phyloP scores from a whole-genome alignment of 2,329 filamentous ascomycete species.

The Alternaria sp. region DNA sequence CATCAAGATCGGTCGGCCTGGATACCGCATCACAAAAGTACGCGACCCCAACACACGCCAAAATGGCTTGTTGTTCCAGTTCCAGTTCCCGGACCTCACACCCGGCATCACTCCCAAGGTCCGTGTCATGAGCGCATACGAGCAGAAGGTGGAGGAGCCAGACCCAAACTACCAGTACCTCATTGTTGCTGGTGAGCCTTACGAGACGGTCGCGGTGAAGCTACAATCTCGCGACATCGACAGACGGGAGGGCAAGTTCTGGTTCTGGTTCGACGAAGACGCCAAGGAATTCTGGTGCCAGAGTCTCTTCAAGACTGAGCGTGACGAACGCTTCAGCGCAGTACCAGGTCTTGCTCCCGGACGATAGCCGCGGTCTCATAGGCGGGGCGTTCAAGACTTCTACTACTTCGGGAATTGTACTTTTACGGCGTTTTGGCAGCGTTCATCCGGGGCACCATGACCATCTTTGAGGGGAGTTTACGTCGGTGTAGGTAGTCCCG shows the following conservation, averaged over 20 bases:
- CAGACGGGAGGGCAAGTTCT: slow-evolving; percentile 84
- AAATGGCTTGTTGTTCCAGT: slow-evolving; percentile 90
- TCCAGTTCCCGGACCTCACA: slow-evolving; percentile 92
- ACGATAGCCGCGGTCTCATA: slow-evolving; percentile 10
- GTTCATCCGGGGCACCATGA: slow-evolving; percentile 9
- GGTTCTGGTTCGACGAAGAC: slow-evolving; percentile 94
- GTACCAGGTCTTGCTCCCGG: slow-evolving; percentile 68
- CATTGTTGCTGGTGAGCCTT: slow-evolving; percentile 92
- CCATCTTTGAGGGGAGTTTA: neutral
- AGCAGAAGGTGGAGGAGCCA: slow-evolving; percentile 90
- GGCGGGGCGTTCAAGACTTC: neutral
- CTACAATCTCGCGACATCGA: slow-evolving; percentile 93
- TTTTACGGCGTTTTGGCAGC: slow-evolving; percentile 14
- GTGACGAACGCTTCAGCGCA: slow-evolving; percentile 83
- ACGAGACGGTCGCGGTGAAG: slow-evolving; percentile 97
- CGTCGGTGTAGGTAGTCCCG: slow-evolving; percentile 32
- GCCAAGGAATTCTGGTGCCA: slow-evolving; percentile 98
- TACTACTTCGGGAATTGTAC: neutral
- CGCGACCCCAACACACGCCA: slow-evolving; percentile 87
- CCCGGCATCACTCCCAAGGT: slow-evolving; percentile 78
- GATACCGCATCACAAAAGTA: slow-evolving; percentile 98
- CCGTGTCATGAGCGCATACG: slow-evolving; percentile 96
- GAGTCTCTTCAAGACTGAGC: slow-evolving; percentile 97
- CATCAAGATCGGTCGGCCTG: slow-evolving; percentile 93
- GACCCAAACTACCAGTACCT: slow-evolving; percentile 96